Percentiles rank a stretch among this genome's conserved stretches.
Conservation (phyloP, 1,284 basidiomycete species). For the Irpex lacteus region DNA sequence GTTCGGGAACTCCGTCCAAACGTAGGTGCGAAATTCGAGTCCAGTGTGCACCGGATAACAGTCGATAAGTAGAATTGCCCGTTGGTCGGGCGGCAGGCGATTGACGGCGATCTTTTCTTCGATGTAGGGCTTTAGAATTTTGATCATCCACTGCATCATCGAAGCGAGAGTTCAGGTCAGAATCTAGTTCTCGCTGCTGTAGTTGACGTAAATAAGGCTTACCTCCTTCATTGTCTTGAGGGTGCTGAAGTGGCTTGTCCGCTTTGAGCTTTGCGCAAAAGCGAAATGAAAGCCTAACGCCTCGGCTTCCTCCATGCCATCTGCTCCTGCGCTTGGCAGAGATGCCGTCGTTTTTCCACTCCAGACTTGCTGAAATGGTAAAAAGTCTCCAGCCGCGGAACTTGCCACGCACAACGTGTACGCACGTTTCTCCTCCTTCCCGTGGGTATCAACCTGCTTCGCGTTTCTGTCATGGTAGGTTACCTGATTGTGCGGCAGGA, state of each 20-base stretch:
- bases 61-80: neutral
- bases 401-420: neutral
- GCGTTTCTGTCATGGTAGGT: neutral
- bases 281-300: neutral
- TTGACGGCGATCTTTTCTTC: neutral
- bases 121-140: neutral
- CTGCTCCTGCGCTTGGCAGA: neutral
- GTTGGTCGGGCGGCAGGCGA: neutral
- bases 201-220: no score
- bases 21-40: neutral
- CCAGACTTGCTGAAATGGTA: constrained; percentile 1
- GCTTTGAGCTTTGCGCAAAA: neutral
- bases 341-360: neutral
- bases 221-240: constrained; percentile 1
- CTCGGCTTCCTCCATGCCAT: neutral
- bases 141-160: neutral
- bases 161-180: no score
- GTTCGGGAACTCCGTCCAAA: neutral
- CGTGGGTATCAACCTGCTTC: neutral
- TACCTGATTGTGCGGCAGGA: neutral
- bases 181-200: no score
- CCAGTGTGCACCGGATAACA: neutral
- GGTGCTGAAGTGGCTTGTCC: neutral
- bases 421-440: neutral
- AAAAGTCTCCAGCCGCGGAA: neutral